phyloP scores from a whole-genome alignment of 352 stramenopile species.

The Globisporangium sylvaticum region DNA sequence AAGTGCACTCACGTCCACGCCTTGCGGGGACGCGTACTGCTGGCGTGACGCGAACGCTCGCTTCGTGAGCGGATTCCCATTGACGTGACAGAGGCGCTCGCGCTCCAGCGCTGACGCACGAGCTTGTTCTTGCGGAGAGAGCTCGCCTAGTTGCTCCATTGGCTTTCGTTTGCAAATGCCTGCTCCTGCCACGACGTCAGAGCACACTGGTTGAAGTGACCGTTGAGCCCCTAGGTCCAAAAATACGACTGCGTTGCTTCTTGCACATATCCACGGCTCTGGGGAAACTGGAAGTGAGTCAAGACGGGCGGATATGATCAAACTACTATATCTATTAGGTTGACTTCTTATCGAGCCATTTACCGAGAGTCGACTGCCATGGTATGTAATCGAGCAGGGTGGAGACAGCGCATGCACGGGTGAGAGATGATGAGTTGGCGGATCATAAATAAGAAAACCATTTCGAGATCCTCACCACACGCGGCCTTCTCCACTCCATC shows the following conservation, averaged over 20 bases:
- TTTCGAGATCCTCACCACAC: constrained; percentile 7
- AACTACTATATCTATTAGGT: constrained; percentile 15
- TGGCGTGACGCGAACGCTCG: constrained; percentile 30
- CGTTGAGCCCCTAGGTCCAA: not conserved
- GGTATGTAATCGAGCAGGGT: not conserved
- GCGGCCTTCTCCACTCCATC: not conserved
- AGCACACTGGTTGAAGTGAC: not conserved
- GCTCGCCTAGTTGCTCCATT: constrained; percentile 28
- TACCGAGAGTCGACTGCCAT: not conserved
- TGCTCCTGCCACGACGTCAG: not conserved
- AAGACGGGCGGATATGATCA: not conserved
- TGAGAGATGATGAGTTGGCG: constrained; percentile 1
- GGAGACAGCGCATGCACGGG: not conserved
- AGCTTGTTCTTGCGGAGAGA: constrained; percentile 24
- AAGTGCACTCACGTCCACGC: constrained; percentile 11
- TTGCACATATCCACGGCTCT: constrained; percentile 3
- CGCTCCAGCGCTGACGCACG: constrained; percentile 27
- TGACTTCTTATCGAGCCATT: constrained; percentile 7
- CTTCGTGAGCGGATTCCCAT: constrained; percentile 37
- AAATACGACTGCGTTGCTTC: not conserved
- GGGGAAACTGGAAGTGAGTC: not conserved
- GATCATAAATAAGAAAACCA: constrained; percentile 18
- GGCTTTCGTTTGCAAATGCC: not conserved
- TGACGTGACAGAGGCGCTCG: constrained; percentile 30
- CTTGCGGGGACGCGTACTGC: constrained; percentile 11